Evolutionary conservation across 2,329 filamentous ascomycete genomes (phyloP), one percentile per base, ranked within the genome.

Genomic region (Xylariaceae sp.): DNA sequence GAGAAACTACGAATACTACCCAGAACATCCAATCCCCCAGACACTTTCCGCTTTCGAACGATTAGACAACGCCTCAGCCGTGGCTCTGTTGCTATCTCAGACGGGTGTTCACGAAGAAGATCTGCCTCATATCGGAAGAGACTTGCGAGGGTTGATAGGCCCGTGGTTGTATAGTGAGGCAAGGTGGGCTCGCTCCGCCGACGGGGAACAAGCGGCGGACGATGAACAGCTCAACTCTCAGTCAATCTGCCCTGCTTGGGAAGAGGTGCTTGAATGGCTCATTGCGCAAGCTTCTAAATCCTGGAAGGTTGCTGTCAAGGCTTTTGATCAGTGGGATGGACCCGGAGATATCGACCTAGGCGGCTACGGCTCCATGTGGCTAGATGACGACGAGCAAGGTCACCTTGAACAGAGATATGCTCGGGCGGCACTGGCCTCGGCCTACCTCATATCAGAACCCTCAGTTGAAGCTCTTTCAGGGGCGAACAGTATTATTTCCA

Each of bases 261-360:
- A 87, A 47, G 72, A 77, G 48, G 69, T 84, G 3, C 78, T 86
- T 39, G 69, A 75, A 41, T 90, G 85, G 85, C 69, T 91, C 30
- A 69, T 76, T 12, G 57, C 65, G 3, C 77, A 80, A 45, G 80
- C 85, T 1, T 67, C 69, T 3, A 69, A 68, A 16, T 75, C 79
- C 13, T 85, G 87, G 73, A 66, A 62, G 19, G 67, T 81, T n/a
- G 76, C 79, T n/a, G 69, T 81, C 24, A 71, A 72, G 37, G 80
- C 76, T 7, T 67, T 89, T 26, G 75, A 81, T 45, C 76, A 85
- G 49, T 91, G 86, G 86, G 79, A 83, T 52, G 87, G 86, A 0
- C 84, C 85, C 1, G 68, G 69, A 6, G 86, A 90, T 55, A 72
- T 84, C 35, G 83, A 89, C 50, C 60, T 88, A 4, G 83, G 81